These are phyloP conservation scores for Microdochium trichocladiopsis DNA, from an alignment of 2,329 filamentous ascomycete genomes.

Conservation along the genomic window DNA sequence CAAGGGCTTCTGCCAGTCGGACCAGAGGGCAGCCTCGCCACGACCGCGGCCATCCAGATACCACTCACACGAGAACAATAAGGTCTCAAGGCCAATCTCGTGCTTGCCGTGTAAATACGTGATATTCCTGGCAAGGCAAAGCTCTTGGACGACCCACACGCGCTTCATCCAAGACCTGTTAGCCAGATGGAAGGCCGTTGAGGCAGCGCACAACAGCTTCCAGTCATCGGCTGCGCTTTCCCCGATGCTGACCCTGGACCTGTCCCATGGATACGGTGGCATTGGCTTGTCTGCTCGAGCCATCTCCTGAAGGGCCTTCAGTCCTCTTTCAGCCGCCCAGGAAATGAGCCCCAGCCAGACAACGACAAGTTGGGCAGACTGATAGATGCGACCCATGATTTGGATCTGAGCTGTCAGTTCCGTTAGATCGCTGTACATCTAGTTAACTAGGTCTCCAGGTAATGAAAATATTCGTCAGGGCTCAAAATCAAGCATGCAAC, in stretches of 20 bases:
- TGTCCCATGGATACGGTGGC: not conserved
- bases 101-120: not conserved
- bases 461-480: not conserved
- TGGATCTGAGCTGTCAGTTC: not conserved
- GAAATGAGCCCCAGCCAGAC: not conserved
- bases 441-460: not conserved
- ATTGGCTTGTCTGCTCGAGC: not conserved
- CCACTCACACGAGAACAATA: not conserved
- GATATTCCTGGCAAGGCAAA: not conserved
- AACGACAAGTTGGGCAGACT: not conserved
- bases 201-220: not conserved
- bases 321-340: not conserved
- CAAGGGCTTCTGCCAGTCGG: not conserved
- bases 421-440: not conserved
- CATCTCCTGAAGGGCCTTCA: not conserved
- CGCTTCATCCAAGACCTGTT: not conserved
- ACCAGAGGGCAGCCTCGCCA: not conserved
- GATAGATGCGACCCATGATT: not conserved
- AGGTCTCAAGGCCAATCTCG: not conserved
- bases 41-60: not conserved
- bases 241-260: not conserved
- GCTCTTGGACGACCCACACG: not conserved
- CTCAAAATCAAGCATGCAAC: not conserved
- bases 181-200: not conserved
- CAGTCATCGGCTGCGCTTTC: not conserved